Conservation (phyloP, 805 yeast genomes). For the Cyberlindnera saturnus region DNA sequence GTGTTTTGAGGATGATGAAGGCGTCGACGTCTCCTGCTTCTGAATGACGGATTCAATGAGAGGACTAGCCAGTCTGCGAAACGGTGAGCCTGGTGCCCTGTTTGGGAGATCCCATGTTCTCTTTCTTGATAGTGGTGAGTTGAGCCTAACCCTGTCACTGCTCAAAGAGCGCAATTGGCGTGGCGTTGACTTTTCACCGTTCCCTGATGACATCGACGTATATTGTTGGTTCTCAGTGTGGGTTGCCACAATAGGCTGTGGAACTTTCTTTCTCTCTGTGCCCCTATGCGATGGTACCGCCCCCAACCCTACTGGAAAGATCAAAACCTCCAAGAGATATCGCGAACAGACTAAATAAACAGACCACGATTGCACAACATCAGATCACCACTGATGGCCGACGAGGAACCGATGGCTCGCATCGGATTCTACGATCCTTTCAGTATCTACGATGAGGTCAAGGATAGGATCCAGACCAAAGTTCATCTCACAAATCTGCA, state of each 20-base stretch:
- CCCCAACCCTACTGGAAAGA: no score
- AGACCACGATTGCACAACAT: no score
- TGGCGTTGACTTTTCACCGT: neutral
- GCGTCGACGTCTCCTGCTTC: neutral
- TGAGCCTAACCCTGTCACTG: constrained; percentile 2
- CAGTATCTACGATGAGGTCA: constrained; percentile 42
- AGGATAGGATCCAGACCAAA: constrained; percentile 36
- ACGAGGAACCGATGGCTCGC: constrained; percentile 1
- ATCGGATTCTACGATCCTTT: constrained; percentile 76
- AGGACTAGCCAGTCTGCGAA: constrained; percentile 17
- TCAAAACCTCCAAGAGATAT: no score
- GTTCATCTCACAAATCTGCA: constrained; percentile 61
- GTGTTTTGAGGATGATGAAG: neutral
- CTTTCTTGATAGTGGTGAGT: constrained; percentile 11
- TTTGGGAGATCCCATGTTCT: constrained; percentile 21
- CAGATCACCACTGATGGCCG: neutral
- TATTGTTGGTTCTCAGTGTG: no score
- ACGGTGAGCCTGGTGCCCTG: constrained; percentile 17
- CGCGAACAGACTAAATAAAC: no score
- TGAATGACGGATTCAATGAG: constrained; percentile 1
- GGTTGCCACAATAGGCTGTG: no score
- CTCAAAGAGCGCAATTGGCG: neutral
- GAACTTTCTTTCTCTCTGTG: no score
- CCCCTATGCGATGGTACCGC: no score
- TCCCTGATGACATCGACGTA: no score